Evolutionary conservation across 163 green algal genomes (phyloP), one percentile per base, ranked within the genome.

Genomic region (Trebouxiophyceae sp.): DNA sequence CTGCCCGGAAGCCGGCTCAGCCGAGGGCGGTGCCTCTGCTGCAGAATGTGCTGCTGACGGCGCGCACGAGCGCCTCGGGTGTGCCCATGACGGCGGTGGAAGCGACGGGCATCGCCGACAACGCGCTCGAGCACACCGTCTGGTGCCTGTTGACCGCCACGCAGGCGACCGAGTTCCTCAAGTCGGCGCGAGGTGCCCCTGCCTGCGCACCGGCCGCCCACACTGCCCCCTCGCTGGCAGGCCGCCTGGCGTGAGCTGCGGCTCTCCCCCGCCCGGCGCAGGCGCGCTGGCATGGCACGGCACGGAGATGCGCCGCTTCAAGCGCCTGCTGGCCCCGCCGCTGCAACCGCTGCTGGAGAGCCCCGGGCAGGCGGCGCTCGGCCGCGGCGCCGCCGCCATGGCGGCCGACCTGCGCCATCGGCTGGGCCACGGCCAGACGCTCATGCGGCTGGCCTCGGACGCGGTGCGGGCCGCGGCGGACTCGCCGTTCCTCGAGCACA

Each of bases 271-370:
- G n/a, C n/a, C n/a, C n/a, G n/a, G 39, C 19, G 39, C 74, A 74
- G 85, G 87, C 5, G 71, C 70, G 3, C 77, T 91, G 71, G 71
- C 87, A 61, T 94, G 87, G 87, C 84, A 94, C 54, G 81, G 86
- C 0, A 70, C 78, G 2, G 84, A 94, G 59, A 68, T 91, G 67
- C 74, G 81, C 1, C 72, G 77, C 33, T 83, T 82, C 65, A 74
- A 77, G 60, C 81, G 84, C 34, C 78, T 88, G 59, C 63, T 93
- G 26, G 85, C 85, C n/a, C 82, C 84, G 2, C 84, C 84, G 7
- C 72, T 93, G 66, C 84, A 89, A 75, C 73, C 67, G 50, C 65
- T 89, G 57, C 70, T 89, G n/a, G 84, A 81, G 0, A 81, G 79
- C 57, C 82, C 84, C 23, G 77, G 72, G 29, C 67, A 61, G 19